phyloP scores from a whole-genome alignment of 2,329 filamentous ascomycete genomes.

The Aspergillus arachidicola region DNA sequence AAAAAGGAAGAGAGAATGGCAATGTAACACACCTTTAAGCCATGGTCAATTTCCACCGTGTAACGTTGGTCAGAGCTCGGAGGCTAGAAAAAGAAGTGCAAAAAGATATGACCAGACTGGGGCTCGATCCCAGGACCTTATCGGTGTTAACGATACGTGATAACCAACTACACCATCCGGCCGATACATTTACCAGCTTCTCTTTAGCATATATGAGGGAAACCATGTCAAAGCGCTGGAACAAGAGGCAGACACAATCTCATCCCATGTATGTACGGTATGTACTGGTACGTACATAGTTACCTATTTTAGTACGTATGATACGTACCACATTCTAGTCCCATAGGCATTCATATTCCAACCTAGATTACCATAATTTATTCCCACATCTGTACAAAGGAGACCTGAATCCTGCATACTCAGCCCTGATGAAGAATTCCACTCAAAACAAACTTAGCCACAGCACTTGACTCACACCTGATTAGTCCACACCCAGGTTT shows the following conservation, averaged over 20 bases:
- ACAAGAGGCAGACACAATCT: not conserved
- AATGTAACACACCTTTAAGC: not conserved
- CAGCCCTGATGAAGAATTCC: conserved; percentile 1
- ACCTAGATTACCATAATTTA: conserved; percentile 1
- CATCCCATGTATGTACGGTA: not conserved
- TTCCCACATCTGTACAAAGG: not conserved
- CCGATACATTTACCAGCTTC: not conserved
- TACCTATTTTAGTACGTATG: not conserved
- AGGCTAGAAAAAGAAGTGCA: not conserved
- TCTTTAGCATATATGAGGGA: not conserved
- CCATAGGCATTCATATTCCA: not conserved
- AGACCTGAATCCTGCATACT: conserved; percentile 5
- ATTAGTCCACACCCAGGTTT: not conserved
- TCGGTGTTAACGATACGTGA: conserved; percentile 6
- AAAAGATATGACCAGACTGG: conserved; percentile 2
- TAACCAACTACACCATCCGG: conserved; percentile 8
- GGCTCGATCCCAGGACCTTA: conserved; percentile 7
- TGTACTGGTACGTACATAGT: not conserved
- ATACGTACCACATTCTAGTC: conserved; percentile 3
- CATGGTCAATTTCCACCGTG: not conserved
- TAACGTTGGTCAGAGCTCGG: not conserved
- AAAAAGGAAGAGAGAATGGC: not conserved
- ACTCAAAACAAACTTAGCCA: not conserved
- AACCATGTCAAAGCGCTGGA: fast-evolving
- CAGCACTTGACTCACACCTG: not conserved